Evolutionary conservation across 805 yeast genomes (phyloP).

Genomic region (Lipomyces sp.): DNA sequence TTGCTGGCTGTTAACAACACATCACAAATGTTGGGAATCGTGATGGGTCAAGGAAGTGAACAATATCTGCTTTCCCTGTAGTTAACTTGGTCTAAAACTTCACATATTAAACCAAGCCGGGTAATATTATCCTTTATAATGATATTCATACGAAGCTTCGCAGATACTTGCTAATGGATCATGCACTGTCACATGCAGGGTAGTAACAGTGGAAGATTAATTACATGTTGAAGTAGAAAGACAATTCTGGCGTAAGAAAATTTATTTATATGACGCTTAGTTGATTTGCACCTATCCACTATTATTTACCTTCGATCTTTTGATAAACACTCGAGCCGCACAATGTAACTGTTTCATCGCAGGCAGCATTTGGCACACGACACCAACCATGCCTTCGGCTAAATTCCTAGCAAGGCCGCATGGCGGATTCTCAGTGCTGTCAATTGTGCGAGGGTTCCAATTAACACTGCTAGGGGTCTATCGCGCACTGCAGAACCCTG

Average conservation of each 20-base stretch:
- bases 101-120: too few relatives aligned
- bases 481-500: conserved; percentile 54
- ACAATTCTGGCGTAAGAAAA: too few relatives aligned
- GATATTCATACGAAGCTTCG: too few relatives aligned
- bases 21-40: conserved; percentile 4
- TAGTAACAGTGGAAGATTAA: too few relatives aligned
- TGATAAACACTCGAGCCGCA: neutral
- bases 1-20: neutral
- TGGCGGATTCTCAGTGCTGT: conserved; percentile 55
- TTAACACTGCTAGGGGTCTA: conserved; percentile 57
- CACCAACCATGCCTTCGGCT: conserved; percentile 59
- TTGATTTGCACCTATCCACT: too few relatives aligned
- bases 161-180: too few relatives aligned
- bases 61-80: conserved; percentile 55
- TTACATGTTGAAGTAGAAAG: too few relatives aligned
- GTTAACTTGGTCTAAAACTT: conserved; percentile 51
- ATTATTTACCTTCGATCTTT: too few relatives aligned
- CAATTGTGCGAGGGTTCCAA: conserved; percentile 60
- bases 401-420: conserved; percentile 62
- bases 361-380: neutral
- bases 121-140: too few relatives aligned
- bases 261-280: too few relatives aligned
- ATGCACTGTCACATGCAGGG: too few relatives aligned
- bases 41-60: neutral
- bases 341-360: neutral